These are phyloP conservation scores for Astragalus glycyphyllos DNA, from an alignment of 306 rosid species.

Conservation along the genomic window DNA sequence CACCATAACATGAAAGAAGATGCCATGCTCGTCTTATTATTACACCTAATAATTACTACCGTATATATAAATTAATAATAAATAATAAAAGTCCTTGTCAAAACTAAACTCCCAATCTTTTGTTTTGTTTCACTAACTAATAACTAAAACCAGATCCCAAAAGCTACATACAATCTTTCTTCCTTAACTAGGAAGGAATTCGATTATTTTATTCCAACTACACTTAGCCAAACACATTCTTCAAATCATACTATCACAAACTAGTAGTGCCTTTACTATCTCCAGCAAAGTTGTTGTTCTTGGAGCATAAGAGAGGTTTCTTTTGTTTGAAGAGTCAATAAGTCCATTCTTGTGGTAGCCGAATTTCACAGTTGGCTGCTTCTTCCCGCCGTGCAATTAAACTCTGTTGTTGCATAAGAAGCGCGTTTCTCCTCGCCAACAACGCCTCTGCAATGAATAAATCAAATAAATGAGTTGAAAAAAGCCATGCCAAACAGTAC, in stretches of 20 bases:
- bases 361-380: conserved; percentile 55
- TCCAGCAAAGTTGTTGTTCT: background rate
- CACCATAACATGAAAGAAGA: conserved; percentile 33
- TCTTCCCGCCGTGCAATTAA: conserved; percentile 52
- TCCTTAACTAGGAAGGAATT: conserved; percentile 36
- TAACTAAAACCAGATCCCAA: conserved; percentile 46
- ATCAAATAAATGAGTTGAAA: background rate
- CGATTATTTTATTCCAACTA: conserved; percentile 53
- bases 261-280: conserved; percentile 32
- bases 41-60: conserved; percentile 8
- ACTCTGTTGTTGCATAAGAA: conserved; percentile 58
- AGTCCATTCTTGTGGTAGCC: conserved; percentile 88
- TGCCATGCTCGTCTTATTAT: conserved; percentile 51
- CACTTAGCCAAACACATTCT: conserved; percentile 56
- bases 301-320: background rate
- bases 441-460: conserved; percentile 49
- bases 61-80: background rate
- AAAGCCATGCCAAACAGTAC: background rate
- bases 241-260: conserved; percentile 45
- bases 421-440: conserved; percentile 56
- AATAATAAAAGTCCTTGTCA: conserved; percentile 6
- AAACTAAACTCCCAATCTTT: conserved; percentile 38
- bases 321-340: conserved; percentile 46
- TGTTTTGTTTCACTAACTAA: conserved; percentile 37
- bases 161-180: conserved; percentile 51